Conservation (phyloP, 345 rosid species). For the Atalantia buxifolia region DNA sequence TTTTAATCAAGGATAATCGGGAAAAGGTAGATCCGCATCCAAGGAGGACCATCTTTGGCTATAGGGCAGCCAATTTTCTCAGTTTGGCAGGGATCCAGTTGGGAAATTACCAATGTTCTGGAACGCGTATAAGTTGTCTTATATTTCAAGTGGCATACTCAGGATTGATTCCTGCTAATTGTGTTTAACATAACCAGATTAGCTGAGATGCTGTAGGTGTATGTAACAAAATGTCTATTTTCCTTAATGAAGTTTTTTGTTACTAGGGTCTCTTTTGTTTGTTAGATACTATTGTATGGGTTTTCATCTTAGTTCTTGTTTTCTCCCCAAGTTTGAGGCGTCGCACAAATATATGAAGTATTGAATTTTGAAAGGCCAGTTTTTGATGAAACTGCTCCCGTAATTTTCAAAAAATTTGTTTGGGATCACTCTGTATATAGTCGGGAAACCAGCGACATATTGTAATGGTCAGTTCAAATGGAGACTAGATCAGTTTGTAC, state of each 20-base stretch:
- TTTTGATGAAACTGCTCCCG: too few species aligned
- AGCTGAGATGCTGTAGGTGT: neutral
- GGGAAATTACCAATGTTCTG: neutral
- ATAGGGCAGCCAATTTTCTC: neutral
- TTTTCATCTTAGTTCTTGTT: neutral
- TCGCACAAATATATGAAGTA: too few species aligned
- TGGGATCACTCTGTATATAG: too few species aligned
- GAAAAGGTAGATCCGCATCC: slow-evolving; percentile 18
- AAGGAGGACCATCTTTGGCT: neutral
- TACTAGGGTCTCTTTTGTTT: neutral
- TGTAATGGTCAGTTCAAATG: too few species aligned
- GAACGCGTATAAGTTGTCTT: neutral
- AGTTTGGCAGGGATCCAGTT: neutral
- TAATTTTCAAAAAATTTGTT: too few species aligned
- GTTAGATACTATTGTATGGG: neutral
- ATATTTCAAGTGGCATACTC: neutral
- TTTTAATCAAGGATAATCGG: slow-evolving; percentile 2
- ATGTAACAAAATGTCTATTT: neutral
- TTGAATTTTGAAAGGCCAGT: too few species aligned
- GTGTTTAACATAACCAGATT: neutral
- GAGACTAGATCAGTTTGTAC: too few species aligned
- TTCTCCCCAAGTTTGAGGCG: too few species aligned
- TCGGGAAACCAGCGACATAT: too few species aligned
- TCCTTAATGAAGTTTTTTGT: neutral
- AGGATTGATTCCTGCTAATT: neutral